A percentile compares a stretch with the other conserved stretches of the same genome.
These are phyloP conservation scores for Sporothrix euskadiensis DNA, from an alignment of 2,329 filamentous ascomycete genomes.

Conservation along the genomic window DNA sequence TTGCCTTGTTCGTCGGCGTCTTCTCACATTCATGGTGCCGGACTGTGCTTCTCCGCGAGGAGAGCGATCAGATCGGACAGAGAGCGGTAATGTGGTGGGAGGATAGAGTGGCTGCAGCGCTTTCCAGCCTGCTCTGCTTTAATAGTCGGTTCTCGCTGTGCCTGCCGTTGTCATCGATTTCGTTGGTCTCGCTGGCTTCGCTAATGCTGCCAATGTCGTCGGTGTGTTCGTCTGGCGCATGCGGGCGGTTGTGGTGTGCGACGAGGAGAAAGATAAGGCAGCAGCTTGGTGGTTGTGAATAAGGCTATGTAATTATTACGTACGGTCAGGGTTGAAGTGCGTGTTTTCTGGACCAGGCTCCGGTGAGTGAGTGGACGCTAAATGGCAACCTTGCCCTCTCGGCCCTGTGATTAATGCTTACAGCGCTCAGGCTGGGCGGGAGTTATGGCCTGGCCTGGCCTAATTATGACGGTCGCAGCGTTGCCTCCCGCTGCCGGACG, in stretches of 20 bases:
- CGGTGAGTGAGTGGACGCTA: neutral
- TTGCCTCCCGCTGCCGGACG: neutral
- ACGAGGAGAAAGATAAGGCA: constrained; percentile 25
- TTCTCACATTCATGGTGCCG: constrained; percentile 30
- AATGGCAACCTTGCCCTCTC: neutral
- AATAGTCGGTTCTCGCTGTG: neutral
- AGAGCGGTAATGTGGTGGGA: neutral
- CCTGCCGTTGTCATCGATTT: neutral
- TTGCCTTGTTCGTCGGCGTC: neutral
- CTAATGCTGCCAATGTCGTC: neutral
- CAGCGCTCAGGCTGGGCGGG: neutral
- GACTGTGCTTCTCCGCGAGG: neutral
- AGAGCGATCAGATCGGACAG: neutral
- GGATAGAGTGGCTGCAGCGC: neutral
- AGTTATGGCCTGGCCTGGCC: neutral
- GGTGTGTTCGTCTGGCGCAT: neutral
- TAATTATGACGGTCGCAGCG: too few species aligned
- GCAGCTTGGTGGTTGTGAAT: neutral
- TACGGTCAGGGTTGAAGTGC: neutral
- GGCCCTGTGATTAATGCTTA: neutral
- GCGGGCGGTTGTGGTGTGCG: neutral
- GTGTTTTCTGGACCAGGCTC: neutral
- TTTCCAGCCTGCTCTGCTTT: neutral
- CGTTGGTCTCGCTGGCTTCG: neutral
- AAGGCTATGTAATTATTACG: neutral